Evolutionary conservation across 805 yeast species (phyloP).

Genomic region (Teunomyces pallodes): DNA sequence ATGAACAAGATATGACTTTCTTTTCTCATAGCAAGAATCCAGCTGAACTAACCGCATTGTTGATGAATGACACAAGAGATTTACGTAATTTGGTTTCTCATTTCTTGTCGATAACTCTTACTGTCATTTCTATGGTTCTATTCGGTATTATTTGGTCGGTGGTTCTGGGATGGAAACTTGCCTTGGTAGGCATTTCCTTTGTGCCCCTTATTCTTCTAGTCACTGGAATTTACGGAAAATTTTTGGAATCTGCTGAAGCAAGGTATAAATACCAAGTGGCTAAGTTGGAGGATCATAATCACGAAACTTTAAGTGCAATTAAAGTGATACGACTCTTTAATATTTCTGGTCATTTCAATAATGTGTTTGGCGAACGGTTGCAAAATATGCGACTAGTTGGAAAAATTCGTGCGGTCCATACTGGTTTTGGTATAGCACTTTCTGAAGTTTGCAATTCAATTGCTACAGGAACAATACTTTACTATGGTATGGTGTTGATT

Average conservation of each 20-base stretch:
- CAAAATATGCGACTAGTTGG: constrained; percentile 39
- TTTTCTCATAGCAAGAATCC: constrained; percentile 40
- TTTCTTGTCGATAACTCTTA: constrained; percentile 53
- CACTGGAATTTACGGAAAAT: constrained; percentile 50
- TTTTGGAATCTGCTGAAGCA: constrained; percentile 56
- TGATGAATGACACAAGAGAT: constrained; percentile 83
- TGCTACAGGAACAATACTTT: constrained; percentile 72
- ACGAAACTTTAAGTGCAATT: constrained; percentile 57
- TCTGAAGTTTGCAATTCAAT: constrained; percentile 52
- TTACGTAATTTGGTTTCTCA: constrained; percentile 63
- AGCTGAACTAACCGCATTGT: constrained; percentile 58
- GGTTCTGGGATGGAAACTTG: constrained; percentile 78
- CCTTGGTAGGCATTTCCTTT: constrained; percentile 77
- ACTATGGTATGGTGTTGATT: constrained; percentile 76
- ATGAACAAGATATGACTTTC: constrained; percentile 55
- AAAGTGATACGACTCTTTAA: constrained; percentile 62
- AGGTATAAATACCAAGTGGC: constrained; percentile 57
- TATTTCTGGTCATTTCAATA: constrained; percentile 47
- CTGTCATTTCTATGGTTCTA: constrained; percentile 51
- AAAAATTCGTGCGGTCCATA: constrained; percentile 48
- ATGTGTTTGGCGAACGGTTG: constrained; percentile 32
- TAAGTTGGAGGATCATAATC: constrained; percentile 47
- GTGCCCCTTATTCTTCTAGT: constrained; percentile 59
- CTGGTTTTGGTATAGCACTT: constrained; percentile 68
- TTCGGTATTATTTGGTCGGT: constrained; percentile 79